Conservation (phyloP, 495 filamentous ascomycete genomes). For the Tuber magnatum region DNA sequence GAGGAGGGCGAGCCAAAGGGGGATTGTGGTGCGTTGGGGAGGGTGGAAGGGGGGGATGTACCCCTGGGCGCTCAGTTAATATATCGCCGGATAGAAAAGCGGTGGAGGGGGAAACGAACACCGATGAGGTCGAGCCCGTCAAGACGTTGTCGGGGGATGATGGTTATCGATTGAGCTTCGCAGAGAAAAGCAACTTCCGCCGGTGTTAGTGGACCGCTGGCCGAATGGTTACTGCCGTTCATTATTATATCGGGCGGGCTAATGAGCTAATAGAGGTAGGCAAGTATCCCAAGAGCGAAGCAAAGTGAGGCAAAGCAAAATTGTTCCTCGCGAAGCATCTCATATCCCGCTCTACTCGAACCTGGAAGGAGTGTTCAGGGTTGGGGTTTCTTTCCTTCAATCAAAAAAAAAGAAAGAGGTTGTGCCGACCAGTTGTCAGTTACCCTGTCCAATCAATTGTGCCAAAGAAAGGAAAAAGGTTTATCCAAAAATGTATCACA, state of each 20-base stretch:
- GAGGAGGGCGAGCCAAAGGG: slow-evolving; percentile 94
- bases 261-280: background rate
- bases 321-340: background rate
- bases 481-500: slow-evolving; percentile 2
- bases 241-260: background rate
- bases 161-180: slow-evolving; percentile 91
- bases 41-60: slow-evolving; percentile 66
- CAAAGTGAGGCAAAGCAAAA: background rate
- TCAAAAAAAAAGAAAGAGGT: background rate
- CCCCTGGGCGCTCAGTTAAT: slow-evolving; percentile 52
- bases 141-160: slow-evolving; percentile 83
- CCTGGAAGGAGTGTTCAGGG: background rate
- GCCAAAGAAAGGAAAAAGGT: background rate
- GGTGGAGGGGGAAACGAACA: slow-evolving; percentile 51
- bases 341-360: background rate
- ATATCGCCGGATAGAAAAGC: background rate
- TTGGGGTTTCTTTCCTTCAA: background rate
- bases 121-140: slow-evolving; percentile 76
- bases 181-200: slow-evolving; percentile 90
- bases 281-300: background rate
- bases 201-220: slow-evolving; percentile 50
- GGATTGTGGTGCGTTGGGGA: slow-evolving; percentile 70
- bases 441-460: background rate
- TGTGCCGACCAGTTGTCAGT: background rate
- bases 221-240: background rate